Base-by-base conservation (phyloP, 2,329 filamentous ascomycete species). In the Rhexocercosporidium sp. region DNA sequence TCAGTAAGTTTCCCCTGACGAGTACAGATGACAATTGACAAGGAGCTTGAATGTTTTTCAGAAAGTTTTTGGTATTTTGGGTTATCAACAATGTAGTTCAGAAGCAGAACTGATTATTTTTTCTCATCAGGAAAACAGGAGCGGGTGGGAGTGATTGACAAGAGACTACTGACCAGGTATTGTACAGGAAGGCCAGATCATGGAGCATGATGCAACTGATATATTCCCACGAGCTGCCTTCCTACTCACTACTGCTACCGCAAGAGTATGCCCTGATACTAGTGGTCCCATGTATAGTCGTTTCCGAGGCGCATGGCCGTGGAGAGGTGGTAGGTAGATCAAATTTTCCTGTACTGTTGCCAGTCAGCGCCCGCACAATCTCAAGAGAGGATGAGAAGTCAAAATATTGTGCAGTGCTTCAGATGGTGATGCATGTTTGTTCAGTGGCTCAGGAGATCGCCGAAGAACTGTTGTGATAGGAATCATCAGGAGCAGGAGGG, bases 361-460 rank as follows among this genome's bases (percentile, higher is more conserved):
- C 31, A 34, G 63, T 73, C 60, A 73, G 70, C 59, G 70, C 70
- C 66, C 70, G 68, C 59, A 66, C 62, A 66, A 54, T 65, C 56
- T 54, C 63, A 62, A 44, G 67, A 70, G 63, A 70, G 73, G 37
- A 61, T 6, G 25, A 56, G 11, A 29, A 31, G n/a, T 22, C 57
- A 25, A 44, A 37, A 54, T 39, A 67, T 27, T 1, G 57, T 65
- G 29, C 63, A 53, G 64, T 75, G 81, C 80, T 88, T 87, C 88
- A 91, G 88, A 91, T 91, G 88, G 88, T 91, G 89, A 88, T 91
- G 88, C 88, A 91, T 91, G 88, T 90, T 84, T 75, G 76, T 78
- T 76, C 71, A 75, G 67, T 77, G 76, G 75, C 74, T 77, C 77
- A 78, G 75, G 76, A 70, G 67, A 73, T 78, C 77, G 71, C 76